Conservation (phyloP, 306 rosid species). For the Prunus mira region DNA sequence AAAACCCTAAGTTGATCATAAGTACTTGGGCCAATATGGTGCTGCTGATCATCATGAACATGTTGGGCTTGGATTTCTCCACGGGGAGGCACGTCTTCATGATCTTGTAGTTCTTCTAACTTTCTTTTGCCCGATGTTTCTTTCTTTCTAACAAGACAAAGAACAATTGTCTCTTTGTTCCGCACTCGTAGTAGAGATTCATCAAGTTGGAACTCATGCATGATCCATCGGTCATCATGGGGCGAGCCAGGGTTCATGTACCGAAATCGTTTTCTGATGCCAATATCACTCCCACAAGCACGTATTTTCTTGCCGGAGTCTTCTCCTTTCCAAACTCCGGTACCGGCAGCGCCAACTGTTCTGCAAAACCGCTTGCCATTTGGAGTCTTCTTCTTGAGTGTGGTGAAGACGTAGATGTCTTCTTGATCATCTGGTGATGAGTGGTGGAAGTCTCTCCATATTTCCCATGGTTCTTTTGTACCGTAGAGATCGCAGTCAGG, state of each 20-base stretch:
- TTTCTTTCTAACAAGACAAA: neutral
- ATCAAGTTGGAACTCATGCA: constrained; percentile 3
- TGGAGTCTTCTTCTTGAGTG: neutral
- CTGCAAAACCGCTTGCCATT: neutral
- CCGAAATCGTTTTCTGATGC: neutral
- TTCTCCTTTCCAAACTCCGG: neutral
- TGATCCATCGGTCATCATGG: neutral
- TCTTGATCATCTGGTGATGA: neutral
- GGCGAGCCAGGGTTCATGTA: neutral
- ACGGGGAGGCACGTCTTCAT: neutral
- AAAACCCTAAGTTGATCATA: too few species aligned
- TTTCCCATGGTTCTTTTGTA: neutral
- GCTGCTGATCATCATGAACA: too few species aligned
- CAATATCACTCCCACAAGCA: neutral
- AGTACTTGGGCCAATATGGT: too few species aligned
- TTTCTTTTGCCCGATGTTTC: neutral
- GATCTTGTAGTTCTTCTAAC: neutral
- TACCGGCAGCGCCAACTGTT: neutral
- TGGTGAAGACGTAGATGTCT: neutral
- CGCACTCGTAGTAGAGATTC: neutral
- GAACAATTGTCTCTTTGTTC: neutral
- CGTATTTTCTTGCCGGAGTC: neutral
- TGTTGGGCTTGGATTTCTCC: too few species aligned
- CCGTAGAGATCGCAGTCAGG: neutral
- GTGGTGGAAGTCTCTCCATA: neutral